A percentile compares a stretch with the other conserved stretches of the same genome.
phyloP scores from a whole-genome alignment of 2,329 filamentous ascomycete genomes.

The Calonectria multiphialidica region DNA sequence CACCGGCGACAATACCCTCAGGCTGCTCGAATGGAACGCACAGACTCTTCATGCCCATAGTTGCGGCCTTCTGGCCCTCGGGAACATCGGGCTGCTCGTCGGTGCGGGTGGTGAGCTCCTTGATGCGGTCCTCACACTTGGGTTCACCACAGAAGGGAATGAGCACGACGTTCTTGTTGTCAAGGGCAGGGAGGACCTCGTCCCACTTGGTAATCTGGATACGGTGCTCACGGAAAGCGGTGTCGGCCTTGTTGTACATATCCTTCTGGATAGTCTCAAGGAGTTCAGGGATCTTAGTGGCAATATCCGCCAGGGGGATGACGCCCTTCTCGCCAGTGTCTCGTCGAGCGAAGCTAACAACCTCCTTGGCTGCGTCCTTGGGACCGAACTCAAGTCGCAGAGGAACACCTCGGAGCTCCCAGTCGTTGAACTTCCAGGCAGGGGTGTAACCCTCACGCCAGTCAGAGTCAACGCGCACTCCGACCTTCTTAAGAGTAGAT shows the following conservation, averaged over 20 bases:
- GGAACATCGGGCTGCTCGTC: slow-evolving; percentile 68
- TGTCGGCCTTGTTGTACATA: slow-evolving; percentile 82
- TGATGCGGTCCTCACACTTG: slow-evolving; percentile 94
- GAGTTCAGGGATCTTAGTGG: slow-evolving; percentile 79
- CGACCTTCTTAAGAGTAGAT: slow-evolving; percentile 75
- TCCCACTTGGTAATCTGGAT: slow-evolving; percentile 88
- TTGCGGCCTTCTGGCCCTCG: slow-evolving; percentile 66
- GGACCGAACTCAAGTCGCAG: slow-evolving; percentile 95
- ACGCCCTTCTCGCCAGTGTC: slow-evolving; percentile 88
- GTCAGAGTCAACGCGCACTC: slow-evolving; percentile 85
- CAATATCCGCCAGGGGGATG: slow-evolving; percentile 80
- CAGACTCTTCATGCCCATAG: slow-evolving; percentile 76
- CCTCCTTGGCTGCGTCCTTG: slow-evolving; percentile 88
- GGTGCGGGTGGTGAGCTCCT: slow-evolving; percentile 87
- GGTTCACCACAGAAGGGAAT: slow-evolving; percentile 88
- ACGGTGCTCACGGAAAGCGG: slow-evolving; percentile 83
- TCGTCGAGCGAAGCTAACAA: slow-evolving; percentile 87
- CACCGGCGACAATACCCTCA: slow-evolving; percentile 79
- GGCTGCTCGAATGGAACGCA: slow-evolving; percentile 89
- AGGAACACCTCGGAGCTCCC: slow-evolving; percentile 96
- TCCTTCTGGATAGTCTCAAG: slow-evolving; percentile 92
- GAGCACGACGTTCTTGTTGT: slow-evolving; percentile 91
- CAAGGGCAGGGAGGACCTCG: slow-evolving; percentile 89
- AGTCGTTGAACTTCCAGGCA: slow-evolving; percentile 99
- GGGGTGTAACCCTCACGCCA: slow-evolving; percentile 92